phyloP scores from a whole-genome alignment of 768 basidiomycete genomes.

The Lactarius trivialis region DNA sequence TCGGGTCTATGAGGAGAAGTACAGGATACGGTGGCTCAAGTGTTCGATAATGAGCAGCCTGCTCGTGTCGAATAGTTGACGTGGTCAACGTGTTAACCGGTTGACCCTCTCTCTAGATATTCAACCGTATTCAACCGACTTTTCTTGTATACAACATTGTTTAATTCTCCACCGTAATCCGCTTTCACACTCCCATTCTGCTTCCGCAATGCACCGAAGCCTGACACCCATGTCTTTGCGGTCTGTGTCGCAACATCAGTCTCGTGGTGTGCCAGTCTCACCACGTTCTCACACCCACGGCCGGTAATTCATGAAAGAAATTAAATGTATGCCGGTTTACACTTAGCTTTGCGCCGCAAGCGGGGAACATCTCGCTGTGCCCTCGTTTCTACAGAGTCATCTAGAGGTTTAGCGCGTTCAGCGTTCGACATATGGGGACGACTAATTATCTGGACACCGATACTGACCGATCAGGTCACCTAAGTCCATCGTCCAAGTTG shows the following conservation, averaged over 20 bases:
- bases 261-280: neutral
- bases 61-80: neutral
- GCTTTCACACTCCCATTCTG: neutral
- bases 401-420: neutral
- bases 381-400: neutral
- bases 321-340: neutral
- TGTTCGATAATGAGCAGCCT: conserved; percentile 44
- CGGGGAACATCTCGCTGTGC: no score
- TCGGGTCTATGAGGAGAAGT: conserved; percentile 68
- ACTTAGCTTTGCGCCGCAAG: neutral
- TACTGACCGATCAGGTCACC: neutral
- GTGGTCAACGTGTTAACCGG: no score
- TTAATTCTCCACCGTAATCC: no score
- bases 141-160: neutral
- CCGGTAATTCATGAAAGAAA: neutral
- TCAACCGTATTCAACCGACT: neutral
- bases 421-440: neutral
- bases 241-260: neutral
- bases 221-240: neutral
- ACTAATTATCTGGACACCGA: neutral
- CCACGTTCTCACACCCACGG: neutral
- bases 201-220: neutral
- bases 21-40: conserved; percentile 76
- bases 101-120: no score
- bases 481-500: neutral